A percentile compares a stretch with the other conserved stretches of the same genome.
phyloP scores from a whole-genome alignment of 257 asterid species.

The Solanum rostratum region DNA sequence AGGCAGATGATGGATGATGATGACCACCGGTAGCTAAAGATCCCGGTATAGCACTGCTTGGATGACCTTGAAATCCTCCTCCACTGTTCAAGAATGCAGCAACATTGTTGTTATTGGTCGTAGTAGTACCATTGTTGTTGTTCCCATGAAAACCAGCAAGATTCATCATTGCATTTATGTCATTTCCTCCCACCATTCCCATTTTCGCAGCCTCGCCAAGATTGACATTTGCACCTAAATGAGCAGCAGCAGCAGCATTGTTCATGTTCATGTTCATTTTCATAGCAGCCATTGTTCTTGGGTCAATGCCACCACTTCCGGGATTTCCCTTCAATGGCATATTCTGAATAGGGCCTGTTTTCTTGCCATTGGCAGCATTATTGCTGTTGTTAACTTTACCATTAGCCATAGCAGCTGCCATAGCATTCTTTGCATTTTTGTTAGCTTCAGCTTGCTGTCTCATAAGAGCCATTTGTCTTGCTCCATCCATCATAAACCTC shows the following conservation, averaged over 20 bases:
- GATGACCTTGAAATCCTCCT: slow-evolving; percentile 9
- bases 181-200: slow-evolving; percentile 11
- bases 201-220: slow-evolving; percentile 14
- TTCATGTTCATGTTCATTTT: slow-evolving; percentile 12
- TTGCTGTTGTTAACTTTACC: slow-evolving; percentile 16
- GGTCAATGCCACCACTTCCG: slow-evolving; percentile 14
- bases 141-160: slow-evolving; percentile 60
- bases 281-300: slow-evolving; percentile 26
- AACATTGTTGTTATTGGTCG: not conserved
- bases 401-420: slow-evolving; percentile 4
- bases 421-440: slow-evolving; percentile 23
- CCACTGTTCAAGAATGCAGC: slow-evolving; percentile 8
- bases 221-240: slow-evolving; percentile 4
- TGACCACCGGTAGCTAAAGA: slow-evolving; percentile 18
- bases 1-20: slow-evolving; percentile 9
- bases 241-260: not conserved
- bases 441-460: slow-evolving; percentile 27
- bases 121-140: not conserved
- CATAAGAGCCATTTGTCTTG: slow-evolving; percentile 31
- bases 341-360: slow-evolving; percentile 20
- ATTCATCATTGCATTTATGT: slow-evolving; percentile 46
- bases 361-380: slow-evolving; percentile 10
- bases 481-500: slow-evolving; percentile 17
- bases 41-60: slow-evolving; percentile 10
- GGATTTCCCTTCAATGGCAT: slow-evolving; percentile 9